Evolutionary conservation across 306 rosid species (phyloP).

Genomic region (Medicago ruthenica): DNA sequence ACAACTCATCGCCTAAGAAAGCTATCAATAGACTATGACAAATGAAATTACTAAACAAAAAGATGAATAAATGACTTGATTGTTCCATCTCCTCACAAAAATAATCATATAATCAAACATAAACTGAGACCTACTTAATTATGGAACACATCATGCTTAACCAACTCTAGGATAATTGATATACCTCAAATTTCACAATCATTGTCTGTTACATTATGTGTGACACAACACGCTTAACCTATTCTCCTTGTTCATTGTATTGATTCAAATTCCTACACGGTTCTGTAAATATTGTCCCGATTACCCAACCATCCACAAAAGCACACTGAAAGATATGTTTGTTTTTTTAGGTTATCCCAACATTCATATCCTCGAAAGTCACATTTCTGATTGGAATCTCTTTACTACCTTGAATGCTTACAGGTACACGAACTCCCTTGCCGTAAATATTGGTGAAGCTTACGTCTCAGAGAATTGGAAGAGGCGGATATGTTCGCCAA

Average conservation of each 20-base stretch:
- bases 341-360: constrained; percentile 82
- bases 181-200: constrained; percentile 77
- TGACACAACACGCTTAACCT: constrained; percentile 64
- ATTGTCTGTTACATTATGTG: constrained; percentile 68
- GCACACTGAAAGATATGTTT: constrained; percentile 89
- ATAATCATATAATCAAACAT: too few species aligned
- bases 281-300: constrained; percentile 77
- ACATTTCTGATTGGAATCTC: constrained; percentile 75
- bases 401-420: constrained; percentile 79
- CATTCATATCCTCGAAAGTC: constrained; percentile 72
- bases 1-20: too few species aligned
- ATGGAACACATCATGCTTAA: too few species aligned
- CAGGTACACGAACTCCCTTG: constrained; percentile 80
- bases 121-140: too few species aligned
- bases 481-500: constrained; percentile 82
- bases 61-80: neutral
- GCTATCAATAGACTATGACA: too few species aligned
- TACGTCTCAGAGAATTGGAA: constrained; percentile 71
- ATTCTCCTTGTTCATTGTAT: constrained; percentile 66
- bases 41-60: too few species aligned
- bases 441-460: constrained; percentile 73
- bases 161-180: neutral
- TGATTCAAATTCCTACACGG: constrained; percentile 83
- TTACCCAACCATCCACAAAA: constrained; percentile 77
- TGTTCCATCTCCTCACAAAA: constrained; percentile 17